Base-by-base conservation (phyloP, 2,329 filamentous ascomycete genomes). In the Calcarisporium arbuscula region DNA sequence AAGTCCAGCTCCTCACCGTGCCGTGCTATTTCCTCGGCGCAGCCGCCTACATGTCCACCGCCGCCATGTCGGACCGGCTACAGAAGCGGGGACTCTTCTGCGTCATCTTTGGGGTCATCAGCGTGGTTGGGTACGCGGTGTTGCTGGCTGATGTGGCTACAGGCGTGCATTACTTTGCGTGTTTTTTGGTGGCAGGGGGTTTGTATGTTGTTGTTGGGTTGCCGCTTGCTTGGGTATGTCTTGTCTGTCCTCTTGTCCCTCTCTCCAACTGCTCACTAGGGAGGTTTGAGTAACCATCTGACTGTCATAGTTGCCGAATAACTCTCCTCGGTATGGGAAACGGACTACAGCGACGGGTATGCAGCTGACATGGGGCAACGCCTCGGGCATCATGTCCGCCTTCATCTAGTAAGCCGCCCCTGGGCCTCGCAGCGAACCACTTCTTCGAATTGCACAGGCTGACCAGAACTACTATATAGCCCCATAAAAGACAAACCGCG, bases 21-120 rank as follows among this genome's bases (percentile, higher is more conserved):
- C 85, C 85, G 0, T 86, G 82, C 56, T 89, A 89, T 53, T 75
- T 77, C 5, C 55, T 87, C 5, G 85, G 84, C 5, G 83, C 83
- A 0, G 65, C 80, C 6, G 74, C 72, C 0, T 89, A 87, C 53
- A 73, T 89, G 53, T 43, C 66, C 8, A 66, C 77, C 3, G 83
- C 83, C 0, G 74, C 70, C 47, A 57, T 84, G 28, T 85, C 80
- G 5, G 85, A 90, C 52, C 68, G 70, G 35, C 65, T 70, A 42
- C 82, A 86, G 57, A 69, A 64, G 37, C 74, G 85, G 26, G 83
- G 72, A 1, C 44, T 85, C 0, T 84, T 82, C 43, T 71, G 71
- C 17, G 70, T 82, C 19, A 52, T 74, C 9, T 82, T 85, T 45
- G 77, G 74, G 7, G 45, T 63, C 2, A 60, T 86, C 22, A 80